Conservation (phyloP, 2,329 filamentous ascomycete genomes). For the Whalleya microplaca region DNA sequence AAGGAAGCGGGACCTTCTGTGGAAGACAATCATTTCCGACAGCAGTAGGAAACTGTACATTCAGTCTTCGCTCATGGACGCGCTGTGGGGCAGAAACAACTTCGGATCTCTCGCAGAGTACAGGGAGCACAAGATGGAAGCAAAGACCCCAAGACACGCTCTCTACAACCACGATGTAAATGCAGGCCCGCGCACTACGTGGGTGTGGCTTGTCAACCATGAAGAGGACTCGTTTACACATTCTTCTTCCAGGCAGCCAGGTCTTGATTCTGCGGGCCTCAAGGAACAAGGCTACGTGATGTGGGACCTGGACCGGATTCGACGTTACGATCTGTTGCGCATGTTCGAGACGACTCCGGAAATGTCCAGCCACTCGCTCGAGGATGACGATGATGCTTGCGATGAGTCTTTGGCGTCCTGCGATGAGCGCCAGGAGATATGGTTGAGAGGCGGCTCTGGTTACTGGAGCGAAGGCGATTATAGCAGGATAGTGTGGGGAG, state of each 20-base stretch:
- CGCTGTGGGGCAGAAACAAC: too few relatives aligned
- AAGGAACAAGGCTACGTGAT: constrained; percentile 19
- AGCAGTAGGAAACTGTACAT: constrained; percentile 6
- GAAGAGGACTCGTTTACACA: too few relatives aligned
- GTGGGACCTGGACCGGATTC: constrained; percentile 17
- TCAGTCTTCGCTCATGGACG: constrained; percentile 5
- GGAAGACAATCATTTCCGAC: constrained; percentile 9
- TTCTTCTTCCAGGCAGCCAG: too few relatives aligned
- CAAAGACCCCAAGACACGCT: constrained; percentile 2
- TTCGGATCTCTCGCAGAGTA: too few relatives aligned
- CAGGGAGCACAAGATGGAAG: neutral
- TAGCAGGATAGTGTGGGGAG: constrained; percentile 16
- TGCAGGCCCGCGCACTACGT: constrained; percentile 9
- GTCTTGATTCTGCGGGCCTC: too few relatives aligned
- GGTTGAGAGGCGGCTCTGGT: constrained; percentile 13
- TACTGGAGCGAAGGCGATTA: constrained; percentile 20
- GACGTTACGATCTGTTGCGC: constrained; percentile 5
- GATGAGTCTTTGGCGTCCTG: constrained; percentile 15
- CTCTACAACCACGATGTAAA: neutral
- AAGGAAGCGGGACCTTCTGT: constrained; percentile 8
- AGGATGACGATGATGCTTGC: neutral
- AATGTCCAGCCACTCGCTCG: constrained; percentile 2
- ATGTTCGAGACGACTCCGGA: constrained; percentile 6
- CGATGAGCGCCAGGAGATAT: constrained; percentile 16
- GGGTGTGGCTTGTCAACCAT: constrained; percentile 2